Evolutionary conservation across 176 grass and related monocot species (phyloP), one percentile per base, ranked within the genome.

Genomic region (Zea luxurians): DNA sequence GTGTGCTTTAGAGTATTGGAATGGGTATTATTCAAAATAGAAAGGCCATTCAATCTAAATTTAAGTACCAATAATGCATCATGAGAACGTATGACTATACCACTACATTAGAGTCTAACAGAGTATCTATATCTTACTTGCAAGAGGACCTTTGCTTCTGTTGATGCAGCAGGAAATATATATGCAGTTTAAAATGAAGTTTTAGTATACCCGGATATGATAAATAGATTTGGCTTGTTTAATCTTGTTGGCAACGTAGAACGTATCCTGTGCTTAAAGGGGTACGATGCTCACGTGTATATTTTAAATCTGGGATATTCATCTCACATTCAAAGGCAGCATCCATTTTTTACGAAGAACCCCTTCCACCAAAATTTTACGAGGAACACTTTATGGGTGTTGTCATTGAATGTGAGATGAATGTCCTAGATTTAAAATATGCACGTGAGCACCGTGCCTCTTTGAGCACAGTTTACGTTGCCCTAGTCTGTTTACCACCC

Each of bases 1-100:
- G 60, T 53, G 6, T 68, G 57, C 20, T 83, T 58, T 47, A 48
- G 21, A 65, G 50, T 73, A 2, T 66, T 68, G 40, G 67, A 74
- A 70, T 21, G 27, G 7, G 45, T 75, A 45, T 74, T 73, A 67
- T 61, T 70, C 40, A 62, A 53, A 54, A 48, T 47, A 46, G 5
- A 81, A 71, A 15, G 12, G 27, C 3, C n/a, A 13, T 50, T 58
- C 64, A 36, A 60, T 68, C 42, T 63, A 69, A 38, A 13, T 57
- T 37, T 65, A 69, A 41, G 41, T 83, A 13, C 37, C 62, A 68
- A 18, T 36, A 79, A 17, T 70, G 50, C 17, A 45, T 41, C 50
- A 38, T 7, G 4, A 21, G 44, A 75, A 27, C 27, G 55, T 46
- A 8, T 75, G 18, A 61, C 40, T 60, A 8, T 61, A 8, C 16